Base-by-base conservation (phyloP, 2,329 filamentous ascomycete species). In the Sarocladium strictum region DNA sequence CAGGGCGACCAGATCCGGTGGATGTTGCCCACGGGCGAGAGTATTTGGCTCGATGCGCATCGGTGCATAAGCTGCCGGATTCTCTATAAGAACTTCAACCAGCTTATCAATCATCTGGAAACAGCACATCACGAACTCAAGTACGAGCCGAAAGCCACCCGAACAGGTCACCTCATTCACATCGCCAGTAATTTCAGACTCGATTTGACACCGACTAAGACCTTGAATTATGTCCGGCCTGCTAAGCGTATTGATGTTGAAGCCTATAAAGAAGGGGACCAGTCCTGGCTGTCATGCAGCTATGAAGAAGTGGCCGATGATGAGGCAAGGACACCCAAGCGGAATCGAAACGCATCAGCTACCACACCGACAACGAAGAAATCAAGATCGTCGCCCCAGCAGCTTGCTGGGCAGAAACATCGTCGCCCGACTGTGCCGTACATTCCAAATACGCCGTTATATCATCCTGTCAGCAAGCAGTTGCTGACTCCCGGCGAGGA, bases 401-500 rank as follows among this genome's bases (percentile, higher is more conserved):
- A 41, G 17, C 53, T 45, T 14, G 6, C 43, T 10, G 47, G 29
- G 5, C 41, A 38, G 47, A 41, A 72, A 69, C 59, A 63, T 75
- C 23, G 54, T 74, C 26, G 47, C 7, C 12, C 24, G 19, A 11
- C 21, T 11, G 47, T 51, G 17, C 47, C 47, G 11, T 14, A 21
- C 23, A 74, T 83, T 32, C 80, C 79, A 7, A 64, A 73, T 3
- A 79, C 73, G 9, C 73, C 75, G 6, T 72, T 84, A n/a, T 84
- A 76, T 56, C 79, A 84, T 61, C 75, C 78, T 1, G 70, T 83
- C 11, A 83, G 77, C 67, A 82, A 81, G 61, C 72, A 74, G 9
- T 68, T 67, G 7, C 69, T 84, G 21, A 69, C 72, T 29, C 71
- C 79, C 1, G 79, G 78, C 2, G 70, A 76, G 2, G 67, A 73